These are phyloP conservation scores for Millerozyma miso DNA, from an alignment of 805 yeast species.

Conservation along the genomic window DNA sequence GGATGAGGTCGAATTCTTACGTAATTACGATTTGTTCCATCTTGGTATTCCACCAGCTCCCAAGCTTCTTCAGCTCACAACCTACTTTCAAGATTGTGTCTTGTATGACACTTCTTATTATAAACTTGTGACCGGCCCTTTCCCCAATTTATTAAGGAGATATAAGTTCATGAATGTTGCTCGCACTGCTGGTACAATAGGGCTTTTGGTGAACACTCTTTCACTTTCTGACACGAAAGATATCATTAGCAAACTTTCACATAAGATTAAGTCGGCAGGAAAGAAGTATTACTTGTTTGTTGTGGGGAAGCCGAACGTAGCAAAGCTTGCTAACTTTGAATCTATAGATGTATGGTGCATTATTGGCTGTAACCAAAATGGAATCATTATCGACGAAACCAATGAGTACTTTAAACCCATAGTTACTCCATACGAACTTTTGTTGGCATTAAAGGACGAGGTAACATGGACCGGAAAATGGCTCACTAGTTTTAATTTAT, in stretches of 20 bases:
- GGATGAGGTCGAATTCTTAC: conserved; percentile 22
- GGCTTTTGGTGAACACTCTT: conserved; percentile 84
- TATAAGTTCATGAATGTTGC: conserved; percentile 86
- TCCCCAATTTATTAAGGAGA: conserved; percentile 76
- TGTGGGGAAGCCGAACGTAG: conserved; percentile 97
- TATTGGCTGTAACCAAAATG: conserved; percentile 91
- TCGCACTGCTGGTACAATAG: conserved; percentile 86
- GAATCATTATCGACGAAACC: conserved; percentile 73
- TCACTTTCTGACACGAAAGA: conserved; percentile 71
- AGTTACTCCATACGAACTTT: conserved; percentile 87
- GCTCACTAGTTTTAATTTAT: conserved; percentile 71
- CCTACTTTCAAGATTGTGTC: conserved; percentile 57
- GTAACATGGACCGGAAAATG: conserved; percentile 91
- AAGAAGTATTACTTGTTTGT: conserved; percentile 93
- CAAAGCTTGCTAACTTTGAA: conserved; percentile 93
- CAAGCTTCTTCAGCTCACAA: conserved; percentile 66
- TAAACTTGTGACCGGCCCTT: conserved; percentile 51
- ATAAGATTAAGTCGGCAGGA: conserved; percentile 65
- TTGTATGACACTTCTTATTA: conserved; percentile 42
- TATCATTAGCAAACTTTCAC: conserved; percentile 58
- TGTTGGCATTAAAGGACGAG: conserved; percentile 71
- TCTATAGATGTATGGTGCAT: conserved; percentile 93
- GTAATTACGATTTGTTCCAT: conserved; percentile 61
- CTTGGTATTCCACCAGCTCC: conserved; percentile 75
- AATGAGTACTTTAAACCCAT: conserved; percentile 88